These are phyloP conservation scores for Acrodontium crateriforme DNA, from an alignment of 2,329 filamentous ascomycete species.

Conservation along the genomic window DNA sequence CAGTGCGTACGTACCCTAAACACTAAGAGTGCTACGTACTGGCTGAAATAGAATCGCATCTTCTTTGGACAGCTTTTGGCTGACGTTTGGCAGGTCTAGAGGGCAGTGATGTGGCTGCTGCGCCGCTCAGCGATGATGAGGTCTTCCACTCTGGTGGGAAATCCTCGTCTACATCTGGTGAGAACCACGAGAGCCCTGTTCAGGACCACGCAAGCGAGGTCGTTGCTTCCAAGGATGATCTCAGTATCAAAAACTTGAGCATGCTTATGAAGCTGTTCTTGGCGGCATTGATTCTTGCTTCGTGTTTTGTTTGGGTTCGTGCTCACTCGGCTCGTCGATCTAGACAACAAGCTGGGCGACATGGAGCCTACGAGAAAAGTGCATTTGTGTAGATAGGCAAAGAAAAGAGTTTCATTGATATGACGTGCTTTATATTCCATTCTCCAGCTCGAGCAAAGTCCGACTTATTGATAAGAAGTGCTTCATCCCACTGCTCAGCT, in stretches of 20 bases:
- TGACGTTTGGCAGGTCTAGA: conserved; percentile 27
- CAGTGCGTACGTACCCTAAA: conserved; percentile 10
- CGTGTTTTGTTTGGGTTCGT: conserved; percentile 21
- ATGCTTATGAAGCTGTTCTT: conserved; percentile 35
- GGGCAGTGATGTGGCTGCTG: conserved; percentile 28
- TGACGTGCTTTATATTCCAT: no score
- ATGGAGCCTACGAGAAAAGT: conserved; percentile 16
- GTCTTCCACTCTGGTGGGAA: conserved; percentile 1
- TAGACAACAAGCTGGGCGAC: conserved; percentile 9
- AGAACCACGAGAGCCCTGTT: conserved; percentile 9
- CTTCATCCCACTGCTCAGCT: no score
- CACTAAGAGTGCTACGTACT: conserved; percentile 7
- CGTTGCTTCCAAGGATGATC: conserved; percentile 7
- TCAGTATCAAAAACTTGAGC: conserved; percentile 7
- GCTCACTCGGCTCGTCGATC: conserved; percentile 8
- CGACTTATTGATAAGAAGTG: no score
- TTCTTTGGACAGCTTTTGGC: conserved; percentile 2
- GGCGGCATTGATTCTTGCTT: conserved; percentile 28
- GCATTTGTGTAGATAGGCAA: no score
- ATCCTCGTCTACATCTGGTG: conserved; percentile 3
- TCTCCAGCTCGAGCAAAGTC: no score
- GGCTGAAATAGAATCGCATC: conserved; percentile 3
- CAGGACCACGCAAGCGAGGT: conserved; percentile 7
- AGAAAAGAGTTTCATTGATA: no score
- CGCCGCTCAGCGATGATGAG: conserved; percentile 30